Evolutionary conservation across 768 basidiomycete species (phyloP).

Genomic region (Naganishia antarctica): DNA sequence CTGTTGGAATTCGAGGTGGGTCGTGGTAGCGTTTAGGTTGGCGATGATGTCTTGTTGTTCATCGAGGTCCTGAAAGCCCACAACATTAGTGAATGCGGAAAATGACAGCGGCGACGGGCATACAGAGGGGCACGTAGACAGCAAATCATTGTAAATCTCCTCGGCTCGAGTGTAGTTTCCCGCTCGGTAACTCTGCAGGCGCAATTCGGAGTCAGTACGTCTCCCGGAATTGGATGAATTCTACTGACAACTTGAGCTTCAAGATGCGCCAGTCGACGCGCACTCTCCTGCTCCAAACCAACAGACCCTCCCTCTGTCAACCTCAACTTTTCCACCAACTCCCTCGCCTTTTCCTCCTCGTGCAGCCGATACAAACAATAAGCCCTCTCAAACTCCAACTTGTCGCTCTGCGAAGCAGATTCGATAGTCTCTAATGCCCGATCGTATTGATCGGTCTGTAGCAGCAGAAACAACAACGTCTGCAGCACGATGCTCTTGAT

Average conservation of each 20-base stretch:
- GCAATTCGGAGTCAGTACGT: not conserved
- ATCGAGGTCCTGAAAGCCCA: constrained; percentile 63
- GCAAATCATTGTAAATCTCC: constrained; percentile 72
- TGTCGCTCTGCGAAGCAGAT: constrained; percentile 27
- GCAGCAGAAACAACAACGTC: constrained; percentile 77
- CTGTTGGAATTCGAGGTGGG: constrained; percentile 69
- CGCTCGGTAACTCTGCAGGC: constrained; percentile 65
- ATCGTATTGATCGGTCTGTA: constrained; percentile 78
- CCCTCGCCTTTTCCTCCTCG: constrained; percentile 63
- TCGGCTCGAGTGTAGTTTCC: constrained; percentile 69
- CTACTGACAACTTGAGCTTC: constrained; percentile 77
- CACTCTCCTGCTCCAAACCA: constrained; percentile 51
- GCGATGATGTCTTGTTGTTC: constrained; percentile 82
- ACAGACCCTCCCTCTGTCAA: constrained; percentile 34
- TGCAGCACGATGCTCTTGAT: constrained; percentile 54
- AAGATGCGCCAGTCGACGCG: constrained; percentile 66
- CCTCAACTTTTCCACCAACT: constrained; percentile 51
- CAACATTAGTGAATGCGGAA: not conserved
- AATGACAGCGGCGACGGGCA: constrained; percentile 41
- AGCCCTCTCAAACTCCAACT: constrained; percentile 62
- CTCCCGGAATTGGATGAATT: not conserved
- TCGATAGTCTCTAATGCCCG: constrained; percentile 63
- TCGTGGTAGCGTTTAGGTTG: constrained; percentile 75
- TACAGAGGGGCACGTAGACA: constrained; percentile 73
- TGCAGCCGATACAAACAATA: constrained; percentile 84